Evolutionary conservation across 2,329 filamentous ascomycete species (phyloP), one percentile per base, ranked within the genome.

Genomic region (Ceratocystis albifundus): DNA sequence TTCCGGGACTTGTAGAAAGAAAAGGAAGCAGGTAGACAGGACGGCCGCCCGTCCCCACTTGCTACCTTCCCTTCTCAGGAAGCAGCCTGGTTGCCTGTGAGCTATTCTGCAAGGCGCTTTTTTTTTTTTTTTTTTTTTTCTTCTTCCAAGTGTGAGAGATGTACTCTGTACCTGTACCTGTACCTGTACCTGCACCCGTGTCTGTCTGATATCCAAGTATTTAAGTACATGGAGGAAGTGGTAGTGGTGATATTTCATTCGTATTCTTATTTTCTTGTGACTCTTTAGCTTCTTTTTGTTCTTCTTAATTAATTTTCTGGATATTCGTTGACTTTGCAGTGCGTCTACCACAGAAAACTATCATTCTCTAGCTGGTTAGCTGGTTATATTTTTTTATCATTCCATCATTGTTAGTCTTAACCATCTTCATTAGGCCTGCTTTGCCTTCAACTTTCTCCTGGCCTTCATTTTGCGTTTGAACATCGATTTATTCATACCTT

Each of bases 1-100:
- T 59, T 25, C 28, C 55, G 25, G 55, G 55, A n/a, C 55, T n/a
- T 59, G 28, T 32, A 59, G 55, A 59, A 59, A 36, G 25, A 17
- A 59, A 36, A 59, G 55, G 55, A 59, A 59, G 55, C 28, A 36
- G 17, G 32, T 41, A 41, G 36, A 41, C 36, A 41, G 36, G 36
- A 41, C 36, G 36, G 36, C 36, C 36, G 36, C 36, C 6, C 20
- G 48, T 28, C 48, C 48, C 48, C 48, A 53, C 48, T 53, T 53
- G 48, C 48, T 22, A 50, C n/a, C 48, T 50, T 50, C 36, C 10
- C 36, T 41, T 41, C 36, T 41, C 36, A 41, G 36, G 36, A 41
- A 15, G 36, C 15, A 15, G 36, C 36, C 36, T 41, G 36, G 36
- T 12, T 12, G 36, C 36, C 12, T 41, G 36, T 41, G 36, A 41